Evolutionary conservation across 2,329 filamentous ascomycete species (phyloP).

Genomic region (Pseudogymnoascus sp.): DNA sequence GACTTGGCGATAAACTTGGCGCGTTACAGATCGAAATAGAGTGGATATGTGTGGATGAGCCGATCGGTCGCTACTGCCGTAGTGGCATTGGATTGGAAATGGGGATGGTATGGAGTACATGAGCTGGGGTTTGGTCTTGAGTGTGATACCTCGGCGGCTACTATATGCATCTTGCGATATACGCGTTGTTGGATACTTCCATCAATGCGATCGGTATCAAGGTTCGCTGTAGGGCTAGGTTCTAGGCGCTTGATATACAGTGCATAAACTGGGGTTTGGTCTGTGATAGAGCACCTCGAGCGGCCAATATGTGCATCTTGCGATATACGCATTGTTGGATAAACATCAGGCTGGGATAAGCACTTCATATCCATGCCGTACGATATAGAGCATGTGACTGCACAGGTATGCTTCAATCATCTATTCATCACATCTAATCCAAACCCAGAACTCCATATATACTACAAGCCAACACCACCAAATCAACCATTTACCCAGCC

Average conservation of each 20-base stretch:
- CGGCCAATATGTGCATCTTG: neutral
- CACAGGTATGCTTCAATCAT: neutral
- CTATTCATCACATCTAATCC: neutral
- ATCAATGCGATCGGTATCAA: neutral
- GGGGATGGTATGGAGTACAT: neutral
- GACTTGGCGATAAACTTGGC: neutral
- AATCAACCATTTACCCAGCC: neutral
- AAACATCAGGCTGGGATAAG: neutral
- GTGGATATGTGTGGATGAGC: neutral
- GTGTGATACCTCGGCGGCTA: neutral
- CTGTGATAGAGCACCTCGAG: neutral
- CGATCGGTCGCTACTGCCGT: neutral
- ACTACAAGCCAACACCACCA: neutral
- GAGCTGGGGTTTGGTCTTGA: neutral
- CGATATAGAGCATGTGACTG: neutral
- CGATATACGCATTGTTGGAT: neutral
- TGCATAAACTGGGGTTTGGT: neutral
- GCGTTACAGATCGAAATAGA: conserved; percentile 5
- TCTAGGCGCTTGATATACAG: neutral
- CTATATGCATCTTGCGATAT: neutral
- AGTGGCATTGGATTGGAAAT: neutral
- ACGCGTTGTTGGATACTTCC: neutral
- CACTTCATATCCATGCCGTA: neutral
- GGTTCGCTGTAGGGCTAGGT: neutral
- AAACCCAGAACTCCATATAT: neutral